These are phyloP conservation scores for Rhododendron vialii DNA, from an alignment of 148 eudicot genomes.

Conservation along the genomic window DNA sequence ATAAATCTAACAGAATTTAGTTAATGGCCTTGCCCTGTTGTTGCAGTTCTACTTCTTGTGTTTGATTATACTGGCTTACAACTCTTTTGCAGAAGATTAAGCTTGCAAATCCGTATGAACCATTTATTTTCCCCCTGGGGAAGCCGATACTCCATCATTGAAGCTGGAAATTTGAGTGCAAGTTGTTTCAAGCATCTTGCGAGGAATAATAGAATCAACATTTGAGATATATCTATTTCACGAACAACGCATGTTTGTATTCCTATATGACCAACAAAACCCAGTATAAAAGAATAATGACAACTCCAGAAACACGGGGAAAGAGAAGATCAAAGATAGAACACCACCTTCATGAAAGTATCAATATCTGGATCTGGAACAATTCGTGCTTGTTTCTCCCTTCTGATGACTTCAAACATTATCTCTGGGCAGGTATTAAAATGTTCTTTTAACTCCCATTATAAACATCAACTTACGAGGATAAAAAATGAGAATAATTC, in stretches of 20 bases:
- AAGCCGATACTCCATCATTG: background rate
- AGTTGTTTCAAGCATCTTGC: background rate
- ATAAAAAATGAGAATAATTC: background rate
- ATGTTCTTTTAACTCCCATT: background rate
- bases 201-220: no score
- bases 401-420: conserved; percentile 54
- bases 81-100: background rate
- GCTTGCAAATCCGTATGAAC: background rate
- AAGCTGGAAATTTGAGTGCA: background rate
- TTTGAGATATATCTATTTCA: no score
- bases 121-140: background rate
- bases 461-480: background rate
- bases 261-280: background rate
- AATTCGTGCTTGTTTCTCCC: conserved; percentile 70
- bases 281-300: no score
- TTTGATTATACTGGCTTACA: background rate
- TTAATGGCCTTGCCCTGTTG: no score
- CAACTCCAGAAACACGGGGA: background rate
- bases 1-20: no score
- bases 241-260: background rate
- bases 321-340: background rate
- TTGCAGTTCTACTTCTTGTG: background rate
- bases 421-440: conserved; percentile 28
- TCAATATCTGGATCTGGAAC: conserved; percentile 78
- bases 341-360: conserved; percentile 73